Evolutionary conservation across 2,329 filamentous ascomycete genomes (phyloP), one percentile per base, ranked within the genome.

Genomic region (Alternaria consortialis): DNA sequence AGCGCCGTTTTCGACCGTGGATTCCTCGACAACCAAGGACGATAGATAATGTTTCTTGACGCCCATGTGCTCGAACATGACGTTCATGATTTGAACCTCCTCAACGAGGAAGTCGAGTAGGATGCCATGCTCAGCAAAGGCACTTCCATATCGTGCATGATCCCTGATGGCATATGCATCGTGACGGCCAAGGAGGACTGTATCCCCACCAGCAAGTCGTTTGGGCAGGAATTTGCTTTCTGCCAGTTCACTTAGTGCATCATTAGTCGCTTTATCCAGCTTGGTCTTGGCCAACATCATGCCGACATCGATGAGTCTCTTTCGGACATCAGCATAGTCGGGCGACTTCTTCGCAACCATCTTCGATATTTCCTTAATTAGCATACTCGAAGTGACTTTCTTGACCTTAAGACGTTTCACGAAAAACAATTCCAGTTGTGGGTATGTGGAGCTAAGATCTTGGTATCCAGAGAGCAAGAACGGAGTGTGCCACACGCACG

Each of bases 1-100:
- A 7, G 23, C 50, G 13, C 50, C 59, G 7, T 58, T 58, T 2
- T 57, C 64, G 13, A 66, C 56, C 3, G 23, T 44, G 2, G 68
- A 67, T 11, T 39, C 44, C 42, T 72, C 67, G 13, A 37, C 46
- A 3, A 71, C 66, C 13, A 48, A 56, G 2, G 32, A 17, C 5
- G 67, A 73, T 1, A 73, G 63, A 36, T 71, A 71, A 3, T 59
- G 58, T 34, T 56, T 7, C 4, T 44, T 56, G 2, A 70, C 36
- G 25, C 47, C 48, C 12, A 65, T 20, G 29, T 67, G 17, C 11
- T 48, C 23, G 32, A 72, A 69, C 12, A 72, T 17, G 5, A 36
- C 31, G 54, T 69, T 37, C 39, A 72, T 29, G 6, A 61, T 63
- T 13, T 68, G 64, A 11, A 58, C 53, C 34, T 72, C 67, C 3